phyloP scores from a whole-genome alignment of 768 basidiomycete genomes.

The Amyloporia xantha region DNA sequence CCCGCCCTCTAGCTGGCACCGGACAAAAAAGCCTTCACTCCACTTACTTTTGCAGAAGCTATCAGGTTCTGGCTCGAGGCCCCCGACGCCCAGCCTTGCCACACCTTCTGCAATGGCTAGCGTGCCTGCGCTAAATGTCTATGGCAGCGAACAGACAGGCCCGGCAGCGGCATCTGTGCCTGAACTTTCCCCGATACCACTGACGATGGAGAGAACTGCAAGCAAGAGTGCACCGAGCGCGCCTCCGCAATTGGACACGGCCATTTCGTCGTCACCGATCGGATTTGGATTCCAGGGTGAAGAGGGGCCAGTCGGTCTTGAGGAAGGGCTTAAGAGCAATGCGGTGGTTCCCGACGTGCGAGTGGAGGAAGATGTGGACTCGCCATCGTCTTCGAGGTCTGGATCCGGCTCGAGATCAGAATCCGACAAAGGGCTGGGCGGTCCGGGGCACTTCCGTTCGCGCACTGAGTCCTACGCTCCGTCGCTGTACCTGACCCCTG shows the following conservation, averaged over 20 bases:
- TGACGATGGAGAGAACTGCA: not conserved
- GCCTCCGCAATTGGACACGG: slow-evolving; percentile 19
- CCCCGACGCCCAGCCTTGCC: slow-evolving; percentile 18
- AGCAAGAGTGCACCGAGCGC: not conserved
- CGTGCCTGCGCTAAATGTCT: slow-evolving; percentile 33
- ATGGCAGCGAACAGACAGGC: slow-evolving; percentile 13
- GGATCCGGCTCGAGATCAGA: not conserved
- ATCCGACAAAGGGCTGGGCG: not conserved
- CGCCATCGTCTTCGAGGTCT: not conserved
- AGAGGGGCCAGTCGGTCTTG: not conserved
- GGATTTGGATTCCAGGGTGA: slow-evolving; percentile 12
- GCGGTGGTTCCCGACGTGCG: slow-evolving; percentile 1
- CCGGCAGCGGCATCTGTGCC: slow-evolving; percentile 2
- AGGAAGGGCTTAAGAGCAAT: too few species aligned
- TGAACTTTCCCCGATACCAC: too few species aligned
- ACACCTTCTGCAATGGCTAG: slow-evolving; percentile 26
- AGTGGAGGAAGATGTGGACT: not conserved
- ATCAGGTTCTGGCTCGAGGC: not conserved
- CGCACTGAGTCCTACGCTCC: slow-evolving; percentile 20
- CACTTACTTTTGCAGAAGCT: slow-evolving; percentile 58
- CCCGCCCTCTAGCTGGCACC: slow-evolving; percentile 28
- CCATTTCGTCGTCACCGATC: slow-evolving; percentile 24
- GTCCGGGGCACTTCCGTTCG: not conserved
- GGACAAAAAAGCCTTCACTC: slow-evolving; percentile 62
- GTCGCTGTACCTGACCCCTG: slow-evolving; percentile 19